Conservation (phyloP, 2,329 filamentous ascomycete species). For the Phoma sp. region DNA sequence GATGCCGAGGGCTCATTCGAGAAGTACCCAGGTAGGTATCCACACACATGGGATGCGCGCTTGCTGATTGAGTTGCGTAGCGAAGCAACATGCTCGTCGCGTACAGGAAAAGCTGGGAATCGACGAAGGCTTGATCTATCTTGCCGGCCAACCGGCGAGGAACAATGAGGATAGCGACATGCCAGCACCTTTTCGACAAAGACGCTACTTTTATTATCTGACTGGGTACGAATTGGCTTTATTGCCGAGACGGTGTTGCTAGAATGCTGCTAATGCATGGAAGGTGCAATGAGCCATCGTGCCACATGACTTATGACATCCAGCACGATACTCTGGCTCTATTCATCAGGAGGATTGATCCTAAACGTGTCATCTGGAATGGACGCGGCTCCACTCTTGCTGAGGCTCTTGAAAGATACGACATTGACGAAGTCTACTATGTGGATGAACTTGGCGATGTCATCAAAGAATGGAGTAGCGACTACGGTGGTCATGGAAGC, state of each 20-base stretch:
- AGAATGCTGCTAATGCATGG: slow-evolving; percentile 18
- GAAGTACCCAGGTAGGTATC: slow-evolving; percentile 47
- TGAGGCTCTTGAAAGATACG: slow-evolving; percentile 66
- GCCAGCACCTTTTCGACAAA: slow-evolving; percentile 62
- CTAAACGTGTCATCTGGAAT: slow-evolving; percentile 66
- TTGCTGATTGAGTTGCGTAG: slow-evolving; percentile 20
- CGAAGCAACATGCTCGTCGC: slow-evolving; percentile 49
- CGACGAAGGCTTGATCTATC: slow-evolving; percentile 59
- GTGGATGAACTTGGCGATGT: slow-evolving; percentile 38
- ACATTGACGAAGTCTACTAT: slow-evolving; percentile 75
- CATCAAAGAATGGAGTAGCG: slow-evolving; percentile 40
- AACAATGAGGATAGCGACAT: slow-evolving; percentile 66
- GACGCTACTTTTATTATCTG: slow-evolving; percentile 67
- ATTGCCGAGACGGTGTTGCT: slow-evolving; percentile 4
- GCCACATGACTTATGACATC: slow-evolving; percentile 64
- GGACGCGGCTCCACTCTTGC: slow-evolving; percentile 65
- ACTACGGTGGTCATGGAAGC: slow-evolving; percentile 23
- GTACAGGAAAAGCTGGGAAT: slow-evolving; percentile 46
- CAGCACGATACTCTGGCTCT: slow-evolving; percentile 68
- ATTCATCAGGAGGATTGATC: slow-evolving; percentile 74
- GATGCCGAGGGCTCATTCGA: slow-evolving; percentile 41
- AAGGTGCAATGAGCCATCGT: slow-evolving; percentile 58
- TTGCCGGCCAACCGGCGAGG: slow-evolving; percentile 58
- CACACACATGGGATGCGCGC: not conserved
- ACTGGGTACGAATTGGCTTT: slow-evolving; percentile 50